Evolutionary conservation across 345 rosid species (phyloP).

Genomic region (Eucalyptus brandiana): DNA sequence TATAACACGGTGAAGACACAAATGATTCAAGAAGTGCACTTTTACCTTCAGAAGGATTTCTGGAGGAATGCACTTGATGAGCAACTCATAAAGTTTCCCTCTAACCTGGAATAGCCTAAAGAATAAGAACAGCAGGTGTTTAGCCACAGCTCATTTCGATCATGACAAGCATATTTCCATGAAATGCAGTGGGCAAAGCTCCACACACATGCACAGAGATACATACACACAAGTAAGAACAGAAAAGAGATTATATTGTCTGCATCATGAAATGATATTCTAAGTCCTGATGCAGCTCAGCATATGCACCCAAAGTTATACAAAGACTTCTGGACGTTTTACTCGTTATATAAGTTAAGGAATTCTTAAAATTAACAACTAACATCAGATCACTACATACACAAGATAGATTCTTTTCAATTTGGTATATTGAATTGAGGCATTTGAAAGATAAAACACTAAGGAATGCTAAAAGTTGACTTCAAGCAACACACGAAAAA

Average conservation of each 20-base stretch:
- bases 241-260: not conserved
- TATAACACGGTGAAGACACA: not conserved
- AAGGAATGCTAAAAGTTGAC: not conserved
- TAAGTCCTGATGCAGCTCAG: not conserved
- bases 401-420: not conserved
- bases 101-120: conserved; percentile 83
- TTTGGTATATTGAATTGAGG: not conserved
- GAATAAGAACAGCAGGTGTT: not conserved
- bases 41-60: conserved; percentile 72
- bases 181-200: not conserved
- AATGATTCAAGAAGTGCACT: not conserved
- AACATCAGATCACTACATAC: not conserved
- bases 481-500: not conserved
- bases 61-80: conserved; percentile 86
- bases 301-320: not conserved
- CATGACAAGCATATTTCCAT: not conserved
- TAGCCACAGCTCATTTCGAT: not conserved
- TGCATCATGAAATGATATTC: not conserved
- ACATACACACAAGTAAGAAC: not conserved
- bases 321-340: not conserved
- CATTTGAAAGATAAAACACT: not conserved
- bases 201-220: not conserved
- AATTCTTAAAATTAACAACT: not conserved
- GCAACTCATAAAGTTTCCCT: conserved; percentile 85
- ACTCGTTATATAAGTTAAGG: not conserved